These are phyloP conservation scores for Ilex aquifolium DNA, from an alignment of 257 asterid genomes.

Conservation along the genomic window DNA sequence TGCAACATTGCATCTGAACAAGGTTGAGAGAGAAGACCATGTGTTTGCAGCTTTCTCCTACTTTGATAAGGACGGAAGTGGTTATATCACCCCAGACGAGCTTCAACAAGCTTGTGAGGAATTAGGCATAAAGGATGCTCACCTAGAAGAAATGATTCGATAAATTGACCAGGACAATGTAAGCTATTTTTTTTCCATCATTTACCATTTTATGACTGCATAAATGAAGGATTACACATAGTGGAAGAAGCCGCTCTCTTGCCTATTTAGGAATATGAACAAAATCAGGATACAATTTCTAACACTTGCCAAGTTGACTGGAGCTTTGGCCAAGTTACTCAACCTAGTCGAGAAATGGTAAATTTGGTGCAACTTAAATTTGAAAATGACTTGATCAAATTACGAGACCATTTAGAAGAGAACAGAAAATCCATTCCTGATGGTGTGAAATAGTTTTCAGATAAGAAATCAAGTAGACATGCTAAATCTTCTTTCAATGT, in stretches of 20 bases:
- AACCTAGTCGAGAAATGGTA: not conserved
- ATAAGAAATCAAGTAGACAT: no score
- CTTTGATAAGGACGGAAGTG: conserved; percentile 87
- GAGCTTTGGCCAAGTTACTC: not conserved
- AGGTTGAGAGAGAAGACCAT: conserved; percentile 79
- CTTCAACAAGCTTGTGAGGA: conserved; percentile 82
- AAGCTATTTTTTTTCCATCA: conserved; percentile 20
- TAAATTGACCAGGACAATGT: conserved; percentile 89
- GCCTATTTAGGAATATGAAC: no score
- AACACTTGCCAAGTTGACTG: no score
- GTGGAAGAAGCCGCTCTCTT: no score
- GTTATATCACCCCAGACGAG: conserved; percentile 81
- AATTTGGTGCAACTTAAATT: no score
- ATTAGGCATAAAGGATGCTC: conserved; percentile 66
- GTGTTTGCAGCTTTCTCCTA: conserved; percentile 82
- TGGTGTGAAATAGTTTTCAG: no score
- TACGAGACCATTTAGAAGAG: no score
- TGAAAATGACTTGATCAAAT: no score
- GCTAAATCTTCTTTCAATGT: no score
- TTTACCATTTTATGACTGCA: not conserved
- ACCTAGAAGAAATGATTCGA: conserved; percentile 81
- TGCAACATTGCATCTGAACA: conserved; percentile 85
- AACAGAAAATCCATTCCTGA: no score
- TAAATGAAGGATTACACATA: no score
- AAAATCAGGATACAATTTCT: no score